These are phyloP conservation scores for Chrysophaeum taylorii DNA, from an alignment of 352 stramenopile genomes.

Conservation along the genomic window DNA sequence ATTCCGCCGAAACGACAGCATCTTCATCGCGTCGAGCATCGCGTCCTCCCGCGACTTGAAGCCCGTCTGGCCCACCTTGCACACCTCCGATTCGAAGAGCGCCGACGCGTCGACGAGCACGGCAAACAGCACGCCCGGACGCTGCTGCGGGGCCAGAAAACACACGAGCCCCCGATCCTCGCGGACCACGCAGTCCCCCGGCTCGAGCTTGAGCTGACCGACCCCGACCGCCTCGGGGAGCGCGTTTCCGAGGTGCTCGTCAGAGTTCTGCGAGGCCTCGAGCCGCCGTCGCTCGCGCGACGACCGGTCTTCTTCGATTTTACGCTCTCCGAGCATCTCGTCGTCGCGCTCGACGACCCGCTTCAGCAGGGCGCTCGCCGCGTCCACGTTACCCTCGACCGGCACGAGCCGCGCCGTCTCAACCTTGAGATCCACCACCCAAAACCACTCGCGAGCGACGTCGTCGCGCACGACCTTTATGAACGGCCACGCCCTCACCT, in stretches of 20 bases:
- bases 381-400: slow-evolving; percentile 14
- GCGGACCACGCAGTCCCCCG: background rate
- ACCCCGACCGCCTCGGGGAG: background rate
- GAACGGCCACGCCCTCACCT: slow-evolving; percentile 68
- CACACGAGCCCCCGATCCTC: background rate
- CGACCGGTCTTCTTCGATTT: background rate
- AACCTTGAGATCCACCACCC: slow-evolving; percentile 7
- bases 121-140: slow-evolving; percentile 1
- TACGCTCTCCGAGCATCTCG: background rate
- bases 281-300: background rate
- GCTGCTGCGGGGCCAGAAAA: background rate
- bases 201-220: background rate
- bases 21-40: slow-evolving; percentile 38
- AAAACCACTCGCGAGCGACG: slow-evolving; percentile 38
- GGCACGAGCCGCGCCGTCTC: slow-evolving; percentile 13
- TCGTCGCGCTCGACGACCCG: background rate
- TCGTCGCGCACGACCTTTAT: slow-evolving; percentile 68
- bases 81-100: too few relatives aligned
- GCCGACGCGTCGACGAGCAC: background rate
- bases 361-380: background rate
- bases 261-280: background rate
- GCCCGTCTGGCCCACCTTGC: too few relatives aligned
- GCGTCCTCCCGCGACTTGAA: slow-evolving; percentile 15
- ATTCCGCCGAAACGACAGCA: slow-evolving; percentile 68
- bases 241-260: background rate